Percentiles rank a stretch among this genome's conserved stretches.
Conservation (phyloP, 2,329 filamentous ascomycete species). For the Capronia americana region DNA sequence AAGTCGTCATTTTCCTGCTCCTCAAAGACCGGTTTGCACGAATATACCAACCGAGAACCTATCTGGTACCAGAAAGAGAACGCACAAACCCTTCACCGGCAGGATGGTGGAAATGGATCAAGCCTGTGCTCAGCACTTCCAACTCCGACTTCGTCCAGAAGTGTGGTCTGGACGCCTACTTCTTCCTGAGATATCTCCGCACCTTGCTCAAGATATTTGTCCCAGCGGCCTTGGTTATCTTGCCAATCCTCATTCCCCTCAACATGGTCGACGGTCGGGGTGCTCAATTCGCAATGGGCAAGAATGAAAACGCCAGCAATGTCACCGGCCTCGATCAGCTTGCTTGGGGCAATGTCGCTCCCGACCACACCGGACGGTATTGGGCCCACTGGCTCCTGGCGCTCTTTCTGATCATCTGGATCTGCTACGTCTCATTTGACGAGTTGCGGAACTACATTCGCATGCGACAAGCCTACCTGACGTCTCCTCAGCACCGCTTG, state of each 20-base stretch:
- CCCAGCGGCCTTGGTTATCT: conserved; percentile 75
- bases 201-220: conserved; percentile 91
- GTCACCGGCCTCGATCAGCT: conserved; percentile 78
- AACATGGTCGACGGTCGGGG: conserved; percentile 77
- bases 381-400: conserved; percentile 86
- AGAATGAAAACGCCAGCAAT: conserved; percentile 50
- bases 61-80: conserved; percentile 83
- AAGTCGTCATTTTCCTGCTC: conserved; percentile 73
- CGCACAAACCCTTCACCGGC: conserved; percentile 75
- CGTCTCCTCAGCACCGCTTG: conserved; percentile 90
- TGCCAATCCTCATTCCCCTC: conserved; percentile 85
- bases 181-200: conserved; percentile 89
- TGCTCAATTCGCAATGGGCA: conserved; percentile 53
- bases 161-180: conserved; percentile 94
- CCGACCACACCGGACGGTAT: conserved; percentile 70
- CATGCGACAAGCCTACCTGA: conserved; percentile 90
- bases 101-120: conserved; percentile 61
- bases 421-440: conserved; percentile 84
- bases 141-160: conserved; percentile 90
- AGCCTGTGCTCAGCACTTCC: conserved; percentile 68
- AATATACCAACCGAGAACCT: conserved; percentile 87
- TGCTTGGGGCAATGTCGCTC: conserved; percentile 84
- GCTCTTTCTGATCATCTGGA: conserved; percentile 77
- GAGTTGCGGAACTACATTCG: conserved; percentile 89
- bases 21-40: conserved; percentile 78